Percentiles rank a stretch among this genome's conserved stretches.
Evolutionary conservation across 306 rosid genomes (phyloP).

Genomic region (Dryas drummondii): DNA sequence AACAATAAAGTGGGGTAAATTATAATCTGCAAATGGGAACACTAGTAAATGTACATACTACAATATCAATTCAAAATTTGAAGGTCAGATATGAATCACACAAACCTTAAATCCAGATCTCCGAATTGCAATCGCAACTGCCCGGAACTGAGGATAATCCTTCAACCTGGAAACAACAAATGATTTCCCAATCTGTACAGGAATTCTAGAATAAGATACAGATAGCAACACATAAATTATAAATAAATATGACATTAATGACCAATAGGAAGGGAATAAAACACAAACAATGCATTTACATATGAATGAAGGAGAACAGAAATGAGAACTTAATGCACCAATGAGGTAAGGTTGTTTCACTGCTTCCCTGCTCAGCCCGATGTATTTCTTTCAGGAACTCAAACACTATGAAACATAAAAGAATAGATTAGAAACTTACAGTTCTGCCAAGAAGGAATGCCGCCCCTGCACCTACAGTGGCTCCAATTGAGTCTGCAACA

Average conservation of each 20-base stretch:
- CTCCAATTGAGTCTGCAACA: slow-evolving; percentile 83
- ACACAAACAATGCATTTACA: background rate
- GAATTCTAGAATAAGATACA: slow-evolving; percentile 24
- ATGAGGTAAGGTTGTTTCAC: background rate
- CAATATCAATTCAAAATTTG: slow-evolving; percentile 1
- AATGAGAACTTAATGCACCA: background rate
- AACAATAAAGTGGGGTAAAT: slow-evolving; percentile 14
- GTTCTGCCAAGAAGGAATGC: slow-evolving; percentile 90
- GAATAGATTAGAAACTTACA: slow-evolving; percentile 43
- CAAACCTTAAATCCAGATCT: slow-evolving; percentile 95
- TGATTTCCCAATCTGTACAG: slow-evolving; percentile 82
- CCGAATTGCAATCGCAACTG: slow-evolving; percentile 79
- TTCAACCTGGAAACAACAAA: slow-evolving; percentile 84
- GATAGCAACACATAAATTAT: background rate
- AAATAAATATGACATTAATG: slow-evolving; percentile 4
- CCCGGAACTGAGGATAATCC: slow-evolving; percentile 88
- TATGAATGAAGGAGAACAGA: background rate
- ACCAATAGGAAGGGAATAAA: background rate
- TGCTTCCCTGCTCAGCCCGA: background rate
- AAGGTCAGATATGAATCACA: slow-evolving; percentile 10
- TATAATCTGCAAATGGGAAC: background rate
- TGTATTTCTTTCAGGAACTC: background rate
- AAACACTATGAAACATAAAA: background rate
- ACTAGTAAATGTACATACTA: slow-evolving; percentile 2
- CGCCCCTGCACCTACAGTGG: slow-evolving; percentile 82